Conservation (phyloP, 176 grass and related monocot genomes). For the Musa acuminata region DNA sequence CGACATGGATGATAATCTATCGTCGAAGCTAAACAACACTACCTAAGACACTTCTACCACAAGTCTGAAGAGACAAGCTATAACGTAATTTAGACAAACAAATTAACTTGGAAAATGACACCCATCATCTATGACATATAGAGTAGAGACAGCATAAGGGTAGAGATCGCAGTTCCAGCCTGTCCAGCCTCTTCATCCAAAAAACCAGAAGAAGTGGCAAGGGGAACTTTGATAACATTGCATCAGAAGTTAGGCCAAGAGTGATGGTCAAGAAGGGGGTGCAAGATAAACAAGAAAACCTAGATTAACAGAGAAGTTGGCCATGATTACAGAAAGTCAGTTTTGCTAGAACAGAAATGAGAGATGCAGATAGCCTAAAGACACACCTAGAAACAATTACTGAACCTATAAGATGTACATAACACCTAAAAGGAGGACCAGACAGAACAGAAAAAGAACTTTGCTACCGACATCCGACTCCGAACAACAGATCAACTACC, state of each 20-base stretch:
- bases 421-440: not conserved
- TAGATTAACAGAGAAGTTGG: not conserved
- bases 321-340: not conserved
- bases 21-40: not conserved
- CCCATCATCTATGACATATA: not conserved
- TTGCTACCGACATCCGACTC: too few relatives aligned
- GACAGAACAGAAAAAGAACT: not conserved
- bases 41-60: not conserved
- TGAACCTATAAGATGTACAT: not conserved
- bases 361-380: not conserved
- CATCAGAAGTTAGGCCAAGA: constrained; percentile 1
- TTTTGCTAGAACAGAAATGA: not conserved
- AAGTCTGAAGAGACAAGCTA: not conserved
- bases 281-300: constrained; percentile 16
- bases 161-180: constrained; percentile 18
- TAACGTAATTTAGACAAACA: not conserved
- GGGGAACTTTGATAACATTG: constrained; percentile 28
- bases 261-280: constrained; percentile 5
- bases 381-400: not conserved
- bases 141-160: not conserved
- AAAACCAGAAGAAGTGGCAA: constrained; percentile 54
- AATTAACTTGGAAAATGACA: not conserved
- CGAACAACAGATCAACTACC: too few relatives aligned
- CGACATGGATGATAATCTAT: not conserved
- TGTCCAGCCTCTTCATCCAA: constrained; percentile 55